These are phyloP conservation scores for Penicillium pulvis DNA, from an alignment of 495 filamentous ascomycete species.

Conservation along the genomic window DNA sequence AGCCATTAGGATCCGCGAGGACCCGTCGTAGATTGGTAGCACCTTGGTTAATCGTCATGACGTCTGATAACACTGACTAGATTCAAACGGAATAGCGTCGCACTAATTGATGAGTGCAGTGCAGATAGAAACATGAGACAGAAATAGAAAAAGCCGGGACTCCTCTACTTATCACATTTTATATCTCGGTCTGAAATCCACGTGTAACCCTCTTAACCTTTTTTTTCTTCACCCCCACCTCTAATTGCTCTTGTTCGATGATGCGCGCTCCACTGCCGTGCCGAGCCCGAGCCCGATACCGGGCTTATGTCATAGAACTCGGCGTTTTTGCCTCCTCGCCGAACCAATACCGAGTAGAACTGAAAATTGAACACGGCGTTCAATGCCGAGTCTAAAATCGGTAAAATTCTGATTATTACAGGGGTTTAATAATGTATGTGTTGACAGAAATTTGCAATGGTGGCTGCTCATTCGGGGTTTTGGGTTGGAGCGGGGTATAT, in stretches of 20 bases:
- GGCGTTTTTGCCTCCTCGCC: constrained; percentile 13
- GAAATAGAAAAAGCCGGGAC: not conserved
- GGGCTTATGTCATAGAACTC: constrained; percentile 24
- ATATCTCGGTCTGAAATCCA: not conserved
- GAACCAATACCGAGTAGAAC: not conserved
- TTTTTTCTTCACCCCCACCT: constrained; percentile 10
- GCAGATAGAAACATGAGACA: not conserved
- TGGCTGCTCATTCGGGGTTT: no score
- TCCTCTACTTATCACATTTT: not conserved
- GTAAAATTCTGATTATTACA: no score
- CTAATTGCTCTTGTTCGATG: constrained; percentile 15
- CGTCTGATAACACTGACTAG: constrained; percentile 5
- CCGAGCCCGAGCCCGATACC: constrained; percentile 17
- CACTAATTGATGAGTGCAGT: not conserved
- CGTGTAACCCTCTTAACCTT: not conserved
- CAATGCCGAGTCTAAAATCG: not conserved
- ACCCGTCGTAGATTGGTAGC: constrained; percentile 33
- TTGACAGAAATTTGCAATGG: no score
- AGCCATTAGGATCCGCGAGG: constrained; percentile 34
- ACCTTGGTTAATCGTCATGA: constrained; percentile 34
- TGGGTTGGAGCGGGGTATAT: no score
- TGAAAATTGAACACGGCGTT: not conserved
- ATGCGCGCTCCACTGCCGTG: constrained; percentile 18
- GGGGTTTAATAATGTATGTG: no score
- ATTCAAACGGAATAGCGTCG: not conserved